phyloP scores from a whole-genome alignment of 192 early-diverging fungal species.

The Coemansia sp. region DNA sequence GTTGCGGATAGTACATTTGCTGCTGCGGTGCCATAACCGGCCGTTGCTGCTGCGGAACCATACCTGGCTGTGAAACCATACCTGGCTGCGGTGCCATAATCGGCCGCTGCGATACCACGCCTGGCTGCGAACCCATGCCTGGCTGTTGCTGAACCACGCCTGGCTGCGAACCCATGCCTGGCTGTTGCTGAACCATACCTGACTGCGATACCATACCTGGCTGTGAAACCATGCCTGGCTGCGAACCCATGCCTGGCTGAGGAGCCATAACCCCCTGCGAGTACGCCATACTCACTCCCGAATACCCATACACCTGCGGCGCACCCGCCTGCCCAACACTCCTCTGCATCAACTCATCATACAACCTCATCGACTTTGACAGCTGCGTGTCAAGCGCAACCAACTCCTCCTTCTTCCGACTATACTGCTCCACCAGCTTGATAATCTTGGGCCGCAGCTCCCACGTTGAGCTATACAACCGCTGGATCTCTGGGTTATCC shows the following conservation, averaged over 20 bases:
- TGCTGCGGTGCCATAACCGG: neutral
- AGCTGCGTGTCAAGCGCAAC: slow-evolving; percentile 29
- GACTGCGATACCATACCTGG: neutral
- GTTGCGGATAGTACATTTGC: slow-evolving; percentile 18
- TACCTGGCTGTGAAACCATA: neutral
- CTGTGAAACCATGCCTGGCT: no score
- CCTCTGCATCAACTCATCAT: slow-evolving; percentile 49
- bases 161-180: neutral
- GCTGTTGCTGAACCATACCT: neutral
- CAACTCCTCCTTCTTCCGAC: slow-evolving; percentile 75
- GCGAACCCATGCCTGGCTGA: no score
- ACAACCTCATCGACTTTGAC: slow-evolving; percentile 36
- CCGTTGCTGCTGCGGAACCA: neutral
- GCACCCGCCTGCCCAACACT: slow-evolving; percentile 16
- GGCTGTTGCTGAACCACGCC: slow-evolving; percentile 7
- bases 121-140: neutral
- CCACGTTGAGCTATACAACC: slow-evolving; percentile 76
- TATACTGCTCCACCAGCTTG: slow-evolving; percentile 79
- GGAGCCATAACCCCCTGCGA: no score
- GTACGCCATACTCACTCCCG: no score
- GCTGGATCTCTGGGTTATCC: slow-evolving; percentile 85
- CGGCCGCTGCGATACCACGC: slow-evolving; percentile 15
- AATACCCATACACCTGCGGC: neutral
- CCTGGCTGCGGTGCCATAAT: slow-evolving; percentile 1
- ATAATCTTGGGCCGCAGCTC: slow-evolving; percentile 85